Evolutionary conservation across 768 basidiomycete genomes (phyloP), one percentile per base, ranked within the genome.

Genomic region (Hericium rajendrae): DNA sequence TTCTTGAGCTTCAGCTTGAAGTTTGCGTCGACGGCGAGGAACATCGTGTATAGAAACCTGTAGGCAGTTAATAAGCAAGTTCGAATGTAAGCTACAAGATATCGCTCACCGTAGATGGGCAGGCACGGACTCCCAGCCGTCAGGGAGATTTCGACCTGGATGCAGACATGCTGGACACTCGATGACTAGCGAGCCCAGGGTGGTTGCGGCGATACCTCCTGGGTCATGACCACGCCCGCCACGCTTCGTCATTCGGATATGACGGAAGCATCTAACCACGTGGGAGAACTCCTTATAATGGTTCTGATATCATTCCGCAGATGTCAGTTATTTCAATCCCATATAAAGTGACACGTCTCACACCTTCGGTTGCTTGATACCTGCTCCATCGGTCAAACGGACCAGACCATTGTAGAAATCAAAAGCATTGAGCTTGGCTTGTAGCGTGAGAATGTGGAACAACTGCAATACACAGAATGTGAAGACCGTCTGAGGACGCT

Each of bases 91-190:
- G 2, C 39, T 16, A 8, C 38, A 12, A 54, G 1, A 70, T 26
- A 51, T 15, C 28, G 57, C 62, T 8, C 56, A 66, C 67, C 38
- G 51, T n/a, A 56, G 48, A 9, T 59, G 51, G 6, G 26, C 41
- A 1, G 65, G 57, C 2, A 48, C 55, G 11, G 46, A n/a, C 10
- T 65, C 40, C 64, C 62, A 67, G 15, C 57, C 60, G 6, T 41
- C 22, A 2, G 64, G 64, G 1, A 65, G 48, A 57, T 67, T 69
- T 6, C 38, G n/a, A 5, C 53, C 57, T 2, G 65, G 65, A 15
- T 61, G 57, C 12, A 67, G 67, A 37, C 68, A 69, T 1, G 67
- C 67, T 1, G 61, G 67, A 51, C 67, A 69, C 9, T 48, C 41
- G 15, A 68, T 37, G 3, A 59, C 64, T 1, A 64, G 56, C 11